phyloP scores from a whole-genome alignment of 192 early-diverging fungal genomes.

The Backusella westeae region DNA sequence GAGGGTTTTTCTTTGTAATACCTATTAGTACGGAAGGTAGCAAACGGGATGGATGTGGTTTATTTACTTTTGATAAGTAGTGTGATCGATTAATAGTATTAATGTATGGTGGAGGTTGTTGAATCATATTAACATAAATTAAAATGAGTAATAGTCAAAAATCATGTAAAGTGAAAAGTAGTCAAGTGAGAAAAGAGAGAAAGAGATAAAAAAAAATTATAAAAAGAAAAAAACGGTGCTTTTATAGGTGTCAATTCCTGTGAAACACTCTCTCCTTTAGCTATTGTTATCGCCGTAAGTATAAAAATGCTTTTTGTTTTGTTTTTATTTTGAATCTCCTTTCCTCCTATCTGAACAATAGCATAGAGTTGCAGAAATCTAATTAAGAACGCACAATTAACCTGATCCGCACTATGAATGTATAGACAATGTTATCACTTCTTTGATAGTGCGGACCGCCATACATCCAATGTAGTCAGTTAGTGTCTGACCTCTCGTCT shows the following conservation, averaged over 20 bases:
- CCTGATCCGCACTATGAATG: neutral
- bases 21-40: conserved; percentile 22
- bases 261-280: neutral
- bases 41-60: neutral
- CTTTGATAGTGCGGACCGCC: neutral
- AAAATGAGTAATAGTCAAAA: conserved; percentile 1
- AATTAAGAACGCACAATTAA: neutral
- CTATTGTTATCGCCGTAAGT: conserved; percentile 4
- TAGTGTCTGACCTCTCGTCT: neutral
- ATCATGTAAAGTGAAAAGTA: neutral
- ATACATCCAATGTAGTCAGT: neutral
- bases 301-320: neutral
- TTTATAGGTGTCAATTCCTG: neutral
- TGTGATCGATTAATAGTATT: neutral
- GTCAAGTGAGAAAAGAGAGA: neutral
- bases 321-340: neutral
- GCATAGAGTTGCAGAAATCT: neutral
- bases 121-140: conserved; percentile 1
- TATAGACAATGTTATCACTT: neutral
- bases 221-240: neutral
- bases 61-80: neutral
- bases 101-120: conserved; percentile 1
- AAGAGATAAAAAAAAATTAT: neutral
- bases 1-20: neutral
- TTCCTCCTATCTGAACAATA: neutral